A percentile compares a stretch with the other conserved stretches of the same genome.
Conservation (phyloP, 192 early-diverging fungal genomes). For the Backusella psychrophila region DNA sequence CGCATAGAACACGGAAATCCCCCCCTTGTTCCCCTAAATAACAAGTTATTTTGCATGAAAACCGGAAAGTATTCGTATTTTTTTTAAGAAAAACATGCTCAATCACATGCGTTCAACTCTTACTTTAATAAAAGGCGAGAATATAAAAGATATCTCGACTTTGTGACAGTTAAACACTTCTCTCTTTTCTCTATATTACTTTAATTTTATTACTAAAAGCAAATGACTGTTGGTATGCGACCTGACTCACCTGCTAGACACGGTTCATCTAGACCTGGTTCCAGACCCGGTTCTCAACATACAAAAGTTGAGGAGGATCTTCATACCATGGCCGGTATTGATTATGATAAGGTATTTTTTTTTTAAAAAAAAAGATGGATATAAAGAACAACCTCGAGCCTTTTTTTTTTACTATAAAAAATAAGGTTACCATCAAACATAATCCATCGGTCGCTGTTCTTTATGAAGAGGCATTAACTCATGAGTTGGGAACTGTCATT, state of each 20-base stretch:
- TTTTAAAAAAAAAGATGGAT: not conserved
- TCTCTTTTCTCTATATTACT: not conserved
- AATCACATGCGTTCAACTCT: not conserved
- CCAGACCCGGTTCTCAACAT: constrained; percentile 21
- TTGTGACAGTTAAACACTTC: not conserved
- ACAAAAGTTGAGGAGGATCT: constrained; percentile 65
- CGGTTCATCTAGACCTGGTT: constrained; percentile 25
- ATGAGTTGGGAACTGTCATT: constrained; percentile 84
- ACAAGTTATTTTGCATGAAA: not conserved
- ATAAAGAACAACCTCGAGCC: not conserved
- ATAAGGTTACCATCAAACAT: constrained; percentile 67
- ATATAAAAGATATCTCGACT: not conserved
- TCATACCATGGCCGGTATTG: constrained; percentile 70
- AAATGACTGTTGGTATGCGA: constrained; percentile 13
- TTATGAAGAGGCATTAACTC: constrained; percentile 88
- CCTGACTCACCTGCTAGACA: constrained; percentile 26
- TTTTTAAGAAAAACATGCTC: not conserved
- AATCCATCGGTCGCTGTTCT: constrained; percentile 84
- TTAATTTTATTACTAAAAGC: not conserved
- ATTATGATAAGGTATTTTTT: constrained; percentile 60
- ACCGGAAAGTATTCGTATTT: not conserved
- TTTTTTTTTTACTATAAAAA: not conserved
- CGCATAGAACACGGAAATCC: not conserved
- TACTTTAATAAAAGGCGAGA: not conserved
- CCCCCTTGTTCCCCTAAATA: not conserved